Evolutionary conservation across 2,329 filamentous ascomycete species (phyloP), one percentile per base, ranked within the genome.

Genomic region (Hawksworthiomyces lignivorus): DNA sequence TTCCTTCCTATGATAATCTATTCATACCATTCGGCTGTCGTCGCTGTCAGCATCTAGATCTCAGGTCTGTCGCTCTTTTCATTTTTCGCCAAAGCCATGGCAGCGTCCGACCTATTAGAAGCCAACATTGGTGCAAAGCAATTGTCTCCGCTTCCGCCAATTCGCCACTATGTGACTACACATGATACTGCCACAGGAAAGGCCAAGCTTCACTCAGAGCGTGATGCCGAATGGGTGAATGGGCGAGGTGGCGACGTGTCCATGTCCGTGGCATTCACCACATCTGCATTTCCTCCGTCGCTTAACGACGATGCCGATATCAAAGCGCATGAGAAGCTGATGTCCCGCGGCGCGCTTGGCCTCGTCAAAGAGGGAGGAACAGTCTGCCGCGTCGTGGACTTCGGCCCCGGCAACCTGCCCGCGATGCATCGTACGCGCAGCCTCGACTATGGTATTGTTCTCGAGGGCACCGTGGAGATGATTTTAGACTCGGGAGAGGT

Each of bases 351-450:
- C 29, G 66, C 19, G 35, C 36, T 5, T 15, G 22, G 18, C 8
- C 36, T 38, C 11, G 36, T 38, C 17, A 17, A 26, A 7, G 18
- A 29, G 7, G 36, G 36, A 6, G 49, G 49, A 9, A 49, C 32
- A 4, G 47, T 49, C 10, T 40, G 44, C 18, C 44, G 49, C 11
- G 39, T 42, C 26, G 41, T 51, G 3, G 52, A 63, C 50, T 54
- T 62, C 34, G 51, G 54, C 17, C 57, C 59, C 4, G 50, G 47
- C 0, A 51, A 43, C 17, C 51, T 43, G 35, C 64, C 64, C 1
- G 35, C 39, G 3, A 62, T 68, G 59, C 66, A 69, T 45, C 62
- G 65, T 8, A 68, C 65, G 1, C 35, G 56, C 22, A 66, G 56
- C 37, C 48, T 65, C 8, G 65, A 69, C 49, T 68, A 67, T 39